These are phyloP conservation scores for Avena sativa DNA, from an alignment of 176 grass and related monocot genomes.

Conservation along the genomic window DNA sequence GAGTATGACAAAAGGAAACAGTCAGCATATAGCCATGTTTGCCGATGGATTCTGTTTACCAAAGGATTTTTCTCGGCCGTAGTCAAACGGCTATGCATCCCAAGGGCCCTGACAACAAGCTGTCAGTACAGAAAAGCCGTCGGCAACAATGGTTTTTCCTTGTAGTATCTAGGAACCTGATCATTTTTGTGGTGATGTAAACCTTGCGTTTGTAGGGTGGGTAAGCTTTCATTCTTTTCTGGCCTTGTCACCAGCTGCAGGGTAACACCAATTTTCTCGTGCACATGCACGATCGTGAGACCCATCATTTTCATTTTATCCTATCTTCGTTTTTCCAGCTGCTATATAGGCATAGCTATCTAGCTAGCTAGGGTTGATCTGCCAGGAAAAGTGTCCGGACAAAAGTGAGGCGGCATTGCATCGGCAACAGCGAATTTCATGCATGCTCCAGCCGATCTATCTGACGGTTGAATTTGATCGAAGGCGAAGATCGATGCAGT, in stretches of 20 bases:
- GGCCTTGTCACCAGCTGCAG: not conserved
- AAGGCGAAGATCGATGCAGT: no score
- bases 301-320: not conserved
- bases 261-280: not conserved
- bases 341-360: not conserved
- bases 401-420: not conserved
- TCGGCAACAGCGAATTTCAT: not conserved
- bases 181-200: no score
- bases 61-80: no score
- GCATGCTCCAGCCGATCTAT: not conserved
- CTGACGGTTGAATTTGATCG: not conserved
- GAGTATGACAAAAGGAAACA: no score
- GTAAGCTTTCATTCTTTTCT: not conserved
- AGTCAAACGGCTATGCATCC: no score
- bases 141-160: no score
- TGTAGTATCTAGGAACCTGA: no score
- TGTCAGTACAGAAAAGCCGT: no score
- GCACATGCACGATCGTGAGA: not conserved
- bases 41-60: no score
- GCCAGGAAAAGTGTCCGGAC: constrained; percentile 38
- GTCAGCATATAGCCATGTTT: no score
- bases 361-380: not conserved
- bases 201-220: not conserved
- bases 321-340: not conserved
- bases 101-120: no score